Evolutionary conservation across 2,329 filamentous ascomycete genomes (phyloP).

Genomic region (Verticillium nonalfalfae): DNA sequence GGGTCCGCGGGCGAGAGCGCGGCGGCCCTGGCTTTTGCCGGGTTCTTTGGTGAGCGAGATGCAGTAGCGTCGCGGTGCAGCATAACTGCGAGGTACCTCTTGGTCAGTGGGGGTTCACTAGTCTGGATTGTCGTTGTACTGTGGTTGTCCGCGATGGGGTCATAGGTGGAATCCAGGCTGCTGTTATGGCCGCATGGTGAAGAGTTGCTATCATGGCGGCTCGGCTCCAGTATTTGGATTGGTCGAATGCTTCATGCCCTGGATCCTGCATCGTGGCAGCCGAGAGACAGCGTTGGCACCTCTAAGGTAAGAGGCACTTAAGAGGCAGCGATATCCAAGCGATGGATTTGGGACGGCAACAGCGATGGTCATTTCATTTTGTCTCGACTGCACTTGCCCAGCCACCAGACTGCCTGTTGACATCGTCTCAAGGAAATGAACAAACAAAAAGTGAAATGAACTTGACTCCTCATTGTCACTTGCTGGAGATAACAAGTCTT

Average conservation of each 20-base stretch:
- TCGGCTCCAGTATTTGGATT: neutral
- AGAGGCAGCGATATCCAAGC: no score
- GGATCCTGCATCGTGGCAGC: neutral
- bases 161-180: neutral
- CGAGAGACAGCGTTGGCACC: neutral
- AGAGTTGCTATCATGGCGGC: neutral
- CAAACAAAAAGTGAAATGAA: no score
- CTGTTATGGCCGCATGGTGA: neutral
- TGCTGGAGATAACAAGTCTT: no score
- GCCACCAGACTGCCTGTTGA: no score
- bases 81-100: neutral
- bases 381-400: no score
- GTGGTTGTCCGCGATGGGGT: neutral
- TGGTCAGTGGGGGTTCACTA: neutral
- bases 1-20: neutral
- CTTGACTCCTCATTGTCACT: no score
- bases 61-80: constrained; percentile 1
- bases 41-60: neutral
- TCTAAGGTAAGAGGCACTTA: no score
- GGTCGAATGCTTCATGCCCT: no score
- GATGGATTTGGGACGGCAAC: no score
- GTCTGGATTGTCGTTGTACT: neutral
- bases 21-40: neutral
- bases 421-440: no score
- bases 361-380: no score